Evolutionary conservation across 768 basidiomycete genomes (phyloP), one percentile per base, ranked within the genome.

Genomic region (Suillus tomentosus): DNA sequence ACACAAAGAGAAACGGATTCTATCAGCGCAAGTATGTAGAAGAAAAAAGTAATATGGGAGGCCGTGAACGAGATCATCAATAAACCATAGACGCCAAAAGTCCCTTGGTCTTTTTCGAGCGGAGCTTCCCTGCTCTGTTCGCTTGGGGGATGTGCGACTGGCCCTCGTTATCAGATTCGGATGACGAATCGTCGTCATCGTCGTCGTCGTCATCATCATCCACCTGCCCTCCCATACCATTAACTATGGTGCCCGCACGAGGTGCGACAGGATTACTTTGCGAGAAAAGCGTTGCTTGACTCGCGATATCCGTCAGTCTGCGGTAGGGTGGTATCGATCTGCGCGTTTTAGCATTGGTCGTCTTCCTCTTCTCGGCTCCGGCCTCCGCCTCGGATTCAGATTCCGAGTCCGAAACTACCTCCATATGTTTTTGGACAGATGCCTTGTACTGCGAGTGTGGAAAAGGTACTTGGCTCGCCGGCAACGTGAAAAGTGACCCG

Each of bases 101-200:
- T 36, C 69, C 61, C 64, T 62, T 74, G 65, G 62, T 72, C 70
- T 70, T 79, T 65, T 66, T 73, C 51, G 66, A 66, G 53, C 68
- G 59, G 61, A 73, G 47, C 27, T 69, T 73, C 2, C 87, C 87
- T 45, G 90, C 90, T 64, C 80, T 77, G 62, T 85, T 80, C 13
- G 78, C 78, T 66, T 74, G 79, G 37, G 89, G 89, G 63, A 91
- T 89, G 72, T 90, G 89, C 19, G 75, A 74, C 37, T 64, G 66
- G n/a, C 60, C 65, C 1, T 42, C 73, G 42, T 68, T 82, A 0
- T 80, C 79, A 1, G 70, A 70, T 22, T 77, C 79, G 5, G 84
- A 82, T 7, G 80, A 77, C 8, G 73, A 75, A 9, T 53, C 51
- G 14, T 50, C 50, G 2, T 50, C 72, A n/a, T 72, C 72, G 34